Evolutionary conservation across 768 basidiomycete genomes (phyloP), one percentile per base, ranked within the genome.

Genomic region (Sporobolomyces phaffii): DNA sequence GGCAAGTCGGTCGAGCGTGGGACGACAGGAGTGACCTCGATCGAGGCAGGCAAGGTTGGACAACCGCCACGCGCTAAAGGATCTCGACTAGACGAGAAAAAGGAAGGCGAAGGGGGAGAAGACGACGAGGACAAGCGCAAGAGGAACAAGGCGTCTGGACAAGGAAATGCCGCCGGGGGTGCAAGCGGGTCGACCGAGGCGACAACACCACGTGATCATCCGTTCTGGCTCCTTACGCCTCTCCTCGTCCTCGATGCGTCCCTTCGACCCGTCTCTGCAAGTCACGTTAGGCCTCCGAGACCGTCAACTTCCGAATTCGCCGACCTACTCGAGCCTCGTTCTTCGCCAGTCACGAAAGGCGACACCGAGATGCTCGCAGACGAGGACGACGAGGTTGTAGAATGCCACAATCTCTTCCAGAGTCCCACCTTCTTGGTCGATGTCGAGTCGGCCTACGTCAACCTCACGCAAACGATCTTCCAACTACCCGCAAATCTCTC

Each of bases 401-500:
- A 44, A 36, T n/a, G 26, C 8, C 38, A 57, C 44, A 45, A 56
- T 28, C 13, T 45, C 11, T 43, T 47, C 22, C 36, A 48, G 28
- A 31, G 50, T 0, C 61, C 64, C 41, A 62, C 57, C 1, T 45
- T 53, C 28, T 57, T 70, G 28, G 6, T 47, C 49, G 70, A 71
- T 22, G 59, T 71, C 62, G 70, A 71, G 26, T 41, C 62, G 6
- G 62, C 65, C 18, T 71, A 64, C 38, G 53, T 60, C 28, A n/a
- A 34, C 28, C 65, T 71, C 43, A 54, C 51, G 8, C 51, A 44
- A 26, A 62, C 62, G 8, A 10, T 64, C 59, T 60, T 64, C 26
- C 65, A 60, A 26, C 64, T 59, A 6, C 62, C 62, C 9, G 3
- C 57, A 1, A n/a, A 31, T 8, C 38, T 65, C 47, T 20, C 31